Evolutionary conservation across 768 basidiomycete species (phyloP).

Genomic region (Chlorophyllum brunneum): DNA sequence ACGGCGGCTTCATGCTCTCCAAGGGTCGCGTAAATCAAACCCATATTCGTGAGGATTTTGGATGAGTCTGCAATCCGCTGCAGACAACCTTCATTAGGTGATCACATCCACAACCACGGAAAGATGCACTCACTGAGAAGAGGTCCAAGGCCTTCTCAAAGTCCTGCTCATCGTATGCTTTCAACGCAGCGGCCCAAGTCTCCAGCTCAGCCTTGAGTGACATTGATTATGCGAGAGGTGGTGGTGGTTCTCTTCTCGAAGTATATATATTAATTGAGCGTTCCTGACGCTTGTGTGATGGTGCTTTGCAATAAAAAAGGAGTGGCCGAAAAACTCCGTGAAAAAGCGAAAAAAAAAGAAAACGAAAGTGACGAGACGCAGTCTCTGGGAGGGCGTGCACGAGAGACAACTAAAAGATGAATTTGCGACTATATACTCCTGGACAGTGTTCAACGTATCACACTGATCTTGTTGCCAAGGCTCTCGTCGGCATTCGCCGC

Average conservation of each 20-base stretch:
- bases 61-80: constrained; percentile 81
- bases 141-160: constrained; percentile 71
- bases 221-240: constrained; percentile 30
- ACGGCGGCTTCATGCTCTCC: constrained; percentile 87
- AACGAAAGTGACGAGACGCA: constrained; percentile 35
- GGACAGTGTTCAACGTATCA: constrained; percentile 17
- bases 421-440: constrained; percentile 21
- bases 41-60: constrained; percentile 91
- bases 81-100: constrained; percentile 9
- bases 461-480: constrained; percentile 32
- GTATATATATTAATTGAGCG: constrained; percentile 22
- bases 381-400: constrained; percentile 34
- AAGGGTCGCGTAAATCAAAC: constrained; percentile 87
- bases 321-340: constrained; percentile 20
- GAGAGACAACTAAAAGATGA: constrained; percentile 19
- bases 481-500: constrained; percentile 22
- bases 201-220: constrained; percentile 78
- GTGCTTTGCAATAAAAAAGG: constrained; percentile 20
- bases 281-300: constrained; percentile 31
- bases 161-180: constrained; percentile 83
- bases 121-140: constrained; percentile 55
- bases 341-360: constrained; percentile 23
- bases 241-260: constrained; percentile 8
- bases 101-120: background rate
- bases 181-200: constrained; percentile 83